Evolutionary conservation across 495 filamentous ascomycete species (phyloP).

Genomic region (Podospora pseudocomata): DNA sequence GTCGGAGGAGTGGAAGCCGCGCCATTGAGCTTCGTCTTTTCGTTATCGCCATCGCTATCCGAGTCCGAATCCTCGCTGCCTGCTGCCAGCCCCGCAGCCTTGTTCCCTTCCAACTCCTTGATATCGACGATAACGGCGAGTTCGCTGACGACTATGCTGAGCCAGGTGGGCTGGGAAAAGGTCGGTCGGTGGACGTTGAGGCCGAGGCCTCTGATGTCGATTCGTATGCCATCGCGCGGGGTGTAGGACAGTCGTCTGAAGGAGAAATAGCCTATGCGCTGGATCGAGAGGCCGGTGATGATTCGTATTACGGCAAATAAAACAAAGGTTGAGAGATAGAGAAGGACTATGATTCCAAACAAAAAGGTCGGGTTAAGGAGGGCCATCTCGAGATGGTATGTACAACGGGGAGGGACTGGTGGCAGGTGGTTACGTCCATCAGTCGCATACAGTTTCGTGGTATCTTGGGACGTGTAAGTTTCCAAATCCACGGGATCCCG

Average conservation of each 20-base stretch:
- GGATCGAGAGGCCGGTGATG: constrained; percentile 90
- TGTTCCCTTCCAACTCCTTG: constrained; percentile 53
- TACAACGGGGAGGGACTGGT: constrained; percentile 21
- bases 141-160: constrained; percentile 82
- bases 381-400: constrained; percentile 37
- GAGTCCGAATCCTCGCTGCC: constrained; percentile 24
- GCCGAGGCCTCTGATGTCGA: constrained; percentile 86
- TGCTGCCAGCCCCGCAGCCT: constrained; percentile 26
- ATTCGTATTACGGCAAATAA: constrained; percentile 91
- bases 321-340: constrained; percentile 88
- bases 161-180: constrained; percentile 95
- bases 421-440: constrained; percentile 16
- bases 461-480: not conserved
- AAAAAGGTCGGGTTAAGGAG: constrained; percentile 70
- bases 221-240: constrained; percentile 76
- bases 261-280: constrained; percentile 88
- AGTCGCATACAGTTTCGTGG: constrained; percentile 18
- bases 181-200: constrained; percentile 86
- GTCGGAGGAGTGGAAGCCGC: not conserved
- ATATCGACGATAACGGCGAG: constrained; percentile 79
- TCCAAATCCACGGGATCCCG: not conserved
- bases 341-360: constrained; percentile 73
- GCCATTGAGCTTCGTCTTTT: constrained; percentile 19
- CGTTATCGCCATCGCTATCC: constrained; percentile 24
- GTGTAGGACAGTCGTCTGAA: constrained; percentile 85